A percentile compares a stretch with the other conserved stretches of the same genome.
Evolutionary conservation across 192 early-diverging fungal species (phyloP).

Genomic region (Linnemannia exigua): DNA sequence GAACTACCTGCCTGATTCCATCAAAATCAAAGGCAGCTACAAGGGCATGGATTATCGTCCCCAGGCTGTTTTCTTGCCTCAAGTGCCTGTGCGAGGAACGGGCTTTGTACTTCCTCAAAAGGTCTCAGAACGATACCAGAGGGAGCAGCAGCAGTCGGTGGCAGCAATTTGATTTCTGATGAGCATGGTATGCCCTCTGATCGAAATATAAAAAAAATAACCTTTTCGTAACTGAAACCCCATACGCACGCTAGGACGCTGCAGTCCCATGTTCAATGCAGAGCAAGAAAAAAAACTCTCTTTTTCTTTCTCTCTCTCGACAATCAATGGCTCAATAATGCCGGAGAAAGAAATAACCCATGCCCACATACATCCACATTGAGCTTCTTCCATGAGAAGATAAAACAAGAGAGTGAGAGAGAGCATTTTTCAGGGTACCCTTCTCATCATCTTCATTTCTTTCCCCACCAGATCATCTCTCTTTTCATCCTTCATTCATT

Average conservation of each 20-base stretch:
- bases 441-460: not conserved
- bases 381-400: no score
- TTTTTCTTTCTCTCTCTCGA: not conserved
- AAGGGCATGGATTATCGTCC: not conserved
- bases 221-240: no score
- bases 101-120: not conserved
- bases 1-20: not conserved
- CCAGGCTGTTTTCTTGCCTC: not conserved
- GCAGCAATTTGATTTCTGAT: not conserved
- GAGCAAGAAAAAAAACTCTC: slow-evolving; percentile 4
- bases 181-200: not conserved
- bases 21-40: not conserved
- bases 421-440: no score
- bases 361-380: no score
- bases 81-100: not conserved
- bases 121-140: not conserved
- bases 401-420: no score
- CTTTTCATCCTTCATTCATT: not conserved
- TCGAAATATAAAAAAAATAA: not conserved
- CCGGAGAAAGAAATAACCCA: not conserved
- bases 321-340: not conserved
- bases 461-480: not conserved
- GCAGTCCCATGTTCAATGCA: no score
- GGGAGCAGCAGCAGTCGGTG: not conserved
- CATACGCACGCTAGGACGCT: no score